phyloP scores from a whole-genome alignment of 163 green algal genomes.

The Picocystis sp. region DNA sequence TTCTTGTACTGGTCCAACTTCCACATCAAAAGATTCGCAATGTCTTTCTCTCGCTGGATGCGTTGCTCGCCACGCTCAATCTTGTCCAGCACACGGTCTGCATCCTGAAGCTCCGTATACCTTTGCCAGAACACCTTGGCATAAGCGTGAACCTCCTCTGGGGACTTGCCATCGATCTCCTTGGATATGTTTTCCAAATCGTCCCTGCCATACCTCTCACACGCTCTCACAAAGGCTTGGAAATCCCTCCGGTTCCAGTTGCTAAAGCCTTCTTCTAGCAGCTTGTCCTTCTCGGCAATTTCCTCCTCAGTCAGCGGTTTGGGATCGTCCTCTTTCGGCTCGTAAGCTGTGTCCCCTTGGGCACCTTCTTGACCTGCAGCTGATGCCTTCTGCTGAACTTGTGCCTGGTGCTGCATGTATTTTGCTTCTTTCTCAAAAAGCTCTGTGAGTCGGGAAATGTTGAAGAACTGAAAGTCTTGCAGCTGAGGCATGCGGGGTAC shows the following conservation, averaged over 20 bases:
- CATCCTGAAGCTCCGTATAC: conserved; percentile 75
- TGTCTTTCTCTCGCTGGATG: conserved; percentile 81
- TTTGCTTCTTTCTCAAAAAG: conserved; percentile 74
- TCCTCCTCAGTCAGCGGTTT: conserved; percentile 75
- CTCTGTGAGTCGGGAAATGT: conserved; percentile 51
- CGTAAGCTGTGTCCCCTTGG: conserved; percentile 40
- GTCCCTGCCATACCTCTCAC: conserved; percentile 75
- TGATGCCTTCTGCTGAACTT: conserved; percentile 21
- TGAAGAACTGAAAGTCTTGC: conserved; percentile 96
- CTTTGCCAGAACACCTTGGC: conserved; percentile 72
- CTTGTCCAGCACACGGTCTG: conserved; percentile 76
- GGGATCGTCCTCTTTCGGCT: conserved; percentile 49
- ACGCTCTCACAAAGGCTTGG: conserved; percentile 79
- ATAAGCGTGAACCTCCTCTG: conserved; percentile 64
- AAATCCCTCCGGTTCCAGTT: conserved; percentile 77
- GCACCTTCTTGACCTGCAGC: conserved; percentile 31
- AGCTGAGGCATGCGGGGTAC: conserved; percentile 35
- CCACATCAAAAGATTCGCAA: conserved; percentile 24
- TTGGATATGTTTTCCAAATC: conserved; percentile 54
- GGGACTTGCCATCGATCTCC: conserved; percentile 90
- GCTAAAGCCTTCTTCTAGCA: conserved; percentile 57
- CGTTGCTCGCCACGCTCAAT: conserved; percentile 90
- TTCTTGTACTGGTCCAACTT: conserved; percentile 94
- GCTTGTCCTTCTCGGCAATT: conserved; percentile 21
- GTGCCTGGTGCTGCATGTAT: conserved; percentile 3